Evolutionary conservation across 2,329 filamentous ascomycete genomes (phyloP), one percentile per base, ranked within the genome.

Genomic region (Hirsutella rhossiliensis): DNA sequence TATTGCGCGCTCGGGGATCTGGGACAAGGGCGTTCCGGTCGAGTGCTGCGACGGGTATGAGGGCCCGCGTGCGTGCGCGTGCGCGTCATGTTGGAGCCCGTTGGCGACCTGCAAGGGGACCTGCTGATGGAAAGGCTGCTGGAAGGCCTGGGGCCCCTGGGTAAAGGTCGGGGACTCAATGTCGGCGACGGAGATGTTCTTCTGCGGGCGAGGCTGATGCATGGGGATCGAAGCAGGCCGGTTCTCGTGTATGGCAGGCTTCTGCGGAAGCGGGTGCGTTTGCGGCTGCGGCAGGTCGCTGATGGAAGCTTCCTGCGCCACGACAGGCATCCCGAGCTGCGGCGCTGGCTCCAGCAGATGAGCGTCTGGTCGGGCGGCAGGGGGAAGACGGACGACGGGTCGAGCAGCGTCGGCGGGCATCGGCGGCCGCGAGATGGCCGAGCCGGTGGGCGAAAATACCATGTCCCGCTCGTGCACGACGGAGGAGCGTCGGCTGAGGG

Each of bases 171-270:
- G 87, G 8, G 85, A 85, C 62, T 97, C 92, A 53, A 97, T 95
- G 55, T 87, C 88, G 45, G 87, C 86, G 46, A 97, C 80, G 11
- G 89, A 96, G 29, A 97, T 87, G 6, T 88, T 75, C 70, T 97
- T 97, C 62, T 97, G 89, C 9, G 92, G 90, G 43, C 87, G 83
- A 45, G 92, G 92, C 60, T 97, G 92, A 60, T 97, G 87, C 80
- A 97, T 95, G 1, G 87, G 76, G 52, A 76, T 68, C 38, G 66
- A 62, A 5, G 70, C 62, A 38, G 55, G 54, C 13, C 71, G 66
- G 52, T 69, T 78, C 56, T 81, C 75, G 52, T 76, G 69, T 60
- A 75, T 72, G 18, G 64, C 61, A 27, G 76, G 76, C 56, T 74
- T 78, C 56, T 76, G 75, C 13, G 73, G 75, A 20, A 78, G 70